Base-by-base conservation (phyloP, 1,284 basidiomycete genomes). In the Sporisorium sorghi region DNA sequence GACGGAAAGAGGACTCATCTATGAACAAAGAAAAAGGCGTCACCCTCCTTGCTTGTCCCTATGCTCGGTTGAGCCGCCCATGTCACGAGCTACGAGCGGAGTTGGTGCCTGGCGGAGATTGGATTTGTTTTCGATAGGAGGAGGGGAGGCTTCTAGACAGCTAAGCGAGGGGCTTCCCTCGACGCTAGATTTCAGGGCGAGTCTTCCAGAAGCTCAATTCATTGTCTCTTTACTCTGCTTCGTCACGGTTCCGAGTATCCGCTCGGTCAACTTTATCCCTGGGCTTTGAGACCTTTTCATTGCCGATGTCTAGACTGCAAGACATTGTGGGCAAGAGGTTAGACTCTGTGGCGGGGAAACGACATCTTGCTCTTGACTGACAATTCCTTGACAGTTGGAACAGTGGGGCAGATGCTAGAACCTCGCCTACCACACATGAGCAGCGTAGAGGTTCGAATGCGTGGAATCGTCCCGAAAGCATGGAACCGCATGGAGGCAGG, bases 31-130 rank as follows among this genome's bases (percentile, higher is more conserved):
- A 14, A 35, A 7, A 12, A 40, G n/a, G 1, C 37, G 17, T 40
- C 37, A n/a, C 12, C 5, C 6, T 9, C 17, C 37, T 40, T 19
- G 37, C 37, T n/a, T 4, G n/a, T 19, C n/a, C 4, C 10, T 8
- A 1, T 40, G 14, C 37, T 15, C 14, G 14, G 7, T 14, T 40
- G 37, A 15, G 37, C 37, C n/a, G n/a, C n/a, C 37, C 4, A 40
- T 19, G 37, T 40, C 37, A 40, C 44, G 26, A 17, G 17, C 44
- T 26, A 7, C 5, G 17, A 47, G 26, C 44, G 44, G 44, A 47
- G 44, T 47, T 47, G 44, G 44, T 47, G 28, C 44, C 44, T 47
- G 44, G 46, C 46, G 28, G 46, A 30, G 46, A 47, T 47, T 19
- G 7, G n/a, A 46, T 10, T 30, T 5, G 23, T 46, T 30, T 46